Conservation (phyloP, 2,329 filamentous ascomycete species). For the Aspergillus novofumigatus region DNA sequence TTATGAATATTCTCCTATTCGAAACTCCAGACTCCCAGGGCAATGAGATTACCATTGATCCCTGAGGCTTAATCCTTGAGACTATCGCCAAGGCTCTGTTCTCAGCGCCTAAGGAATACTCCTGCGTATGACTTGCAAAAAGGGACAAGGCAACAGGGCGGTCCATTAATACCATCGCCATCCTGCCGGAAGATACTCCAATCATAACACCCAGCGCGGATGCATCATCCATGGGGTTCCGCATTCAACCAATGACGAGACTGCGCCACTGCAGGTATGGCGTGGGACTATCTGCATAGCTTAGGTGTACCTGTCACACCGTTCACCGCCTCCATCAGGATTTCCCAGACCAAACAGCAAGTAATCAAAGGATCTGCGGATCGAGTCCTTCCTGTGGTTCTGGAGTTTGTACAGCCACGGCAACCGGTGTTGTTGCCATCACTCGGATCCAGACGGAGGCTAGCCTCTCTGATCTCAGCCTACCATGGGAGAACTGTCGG, state of each 20-base stretch:
- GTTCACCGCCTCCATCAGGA: conserved; percentile 13
- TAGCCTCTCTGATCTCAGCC: background rate
- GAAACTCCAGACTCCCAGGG: background rate
- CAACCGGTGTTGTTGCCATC: background rate
- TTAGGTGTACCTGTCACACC: conserved; percentile 13
- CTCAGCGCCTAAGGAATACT: background rate
- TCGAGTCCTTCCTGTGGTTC: conserved; percentile 1
- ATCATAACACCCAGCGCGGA: conserved; percentile 3
- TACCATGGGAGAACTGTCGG: background rate
- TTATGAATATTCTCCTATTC: background rate
- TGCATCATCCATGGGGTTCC: conserved; percentile 5
- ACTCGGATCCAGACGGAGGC: background rate
- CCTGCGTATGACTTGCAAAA: background rate
- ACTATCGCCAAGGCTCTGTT: background rate
- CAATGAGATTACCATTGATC: background rate
- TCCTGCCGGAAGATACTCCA: background rate
- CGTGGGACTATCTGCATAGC: conserved; percentile 1
- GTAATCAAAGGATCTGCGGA: conserved; percentile 6
- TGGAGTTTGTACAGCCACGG: conserved; percentile 6
- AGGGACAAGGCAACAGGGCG: background rate
- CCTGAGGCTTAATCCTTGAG: background rate
- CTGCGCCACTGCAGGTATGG: conserved; percentile 1
- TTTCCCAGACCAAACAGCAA: conserved; percentile 5
- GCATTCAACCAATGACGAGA: conserved; percentile 2
- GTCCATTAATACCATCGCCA: background rate